These are phyloP conservation scores for Trypanosoma vivax DNA, from an alignment of 208 protist species.

Conservation along the genomic window DNA sequence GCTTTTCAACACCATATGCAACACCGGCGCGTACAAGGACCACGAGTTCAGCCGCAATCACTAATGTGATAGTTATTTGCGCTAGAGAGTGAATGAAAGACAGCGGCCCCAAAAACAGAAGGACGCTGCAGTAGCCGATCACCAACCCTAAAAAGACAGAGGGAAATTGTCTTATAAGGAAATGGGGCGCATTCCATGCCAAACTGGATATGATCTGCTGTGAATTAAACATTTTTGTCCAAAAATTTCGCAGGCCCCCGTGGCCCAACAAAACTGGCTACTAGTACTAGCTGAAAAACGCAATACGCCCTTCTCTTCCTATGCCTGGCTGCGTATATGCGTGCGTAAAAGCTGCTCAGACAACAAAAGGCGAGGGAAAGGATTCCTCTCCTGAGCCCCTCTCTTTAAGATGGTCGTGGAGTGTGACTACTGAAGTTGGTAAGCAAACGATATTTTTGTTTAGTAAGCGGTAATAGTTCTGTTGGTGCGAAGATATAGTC, in stretches of 20 bases:
- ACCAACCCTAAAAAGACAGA: slow-evolving; percentile 53
- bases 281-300: too few species aligned
- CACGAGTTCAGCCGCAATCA: slow-evolving; percentile 18
- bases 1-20: not conserved
- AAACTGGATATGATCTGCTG: slow-evolving; percentile 8
- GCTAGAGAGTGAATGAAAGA: slow-evolving; percentile 33
- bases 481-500: too few species aligned
- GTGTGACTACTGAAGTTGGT: too few species aligned
- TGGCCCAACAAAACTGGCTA: not conserved
- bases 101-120: slow-evolving; percentile 39
- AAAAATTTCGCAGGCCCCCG: too few species aligned
- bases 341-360: too few species aligned
- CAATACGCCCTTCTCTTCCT: too few species aligned
- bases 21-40: slow-evolving; percentile 25
- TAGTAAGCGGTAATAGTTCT: too few species aligned
- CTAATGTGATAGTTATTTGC: slow-evolving; percentile 21
- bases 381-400: too few species aligned
- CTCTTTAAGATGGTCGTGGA: too few species aligned
- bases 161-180: slow-evolving; percentile 37
- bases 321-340: too few species aligned
- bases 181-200: slow-evolving; percentile 30
- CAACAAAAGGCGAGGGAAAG: too few species aligned
- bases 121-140: slow-evolving; percentile 36
- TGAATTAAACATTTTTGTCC: not conserved
- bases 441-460: too few species aligned